Base-by-base conservation (phyloP, 495 filamentous ascomycete species). In the Cercophora newfieldiana region DNA sequence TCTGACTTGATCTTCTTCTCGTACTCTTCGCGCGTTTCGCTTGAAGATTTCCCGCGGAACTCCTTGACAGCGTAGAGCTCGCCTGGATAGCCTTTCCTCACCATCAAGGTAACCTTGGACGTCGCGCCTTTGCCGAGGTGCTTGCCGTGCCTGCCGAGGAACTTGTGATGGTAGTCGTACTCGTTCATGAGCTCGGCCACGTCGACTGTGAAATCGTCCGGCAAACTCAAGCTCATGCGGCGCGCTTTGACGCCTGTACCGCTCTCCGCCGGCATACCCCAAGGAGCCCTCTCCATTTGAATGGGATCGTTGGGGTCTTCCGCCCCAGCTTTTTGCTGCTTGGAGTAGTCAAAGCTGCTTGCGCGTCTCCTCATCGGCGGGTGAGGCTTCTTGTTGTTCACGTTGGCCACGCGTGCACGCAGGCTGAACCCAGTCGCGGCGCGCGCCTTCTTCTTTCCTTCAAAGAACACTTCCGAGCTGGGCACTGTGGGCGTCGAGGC, bases 1-100 rank as follows among this genome's bases (percentile, higher is more conserved):
- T 94, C 91, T 21, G 87, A 89, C 68, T 91, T 91, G 79, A 94
- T 88, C 80, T 92, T 91, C 78, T 88, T 87, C 60, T 86, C 82
- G 75, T 93, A 93, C 26, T 92, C 88, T 22, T 85, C 81, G 48
- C 80, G 72, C 5, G 81, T 84, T 73, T 94, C 90, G 50, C 78
- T 79, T 28, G 81, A 81, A 58, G 82, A 81, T 68, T 86, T 90
- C 50, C 80, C 74, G 3, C 90, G 87, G 69, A 94, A 92, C 69
- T 92, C 88, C 72, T 94, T 94, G 51, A 92, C 89, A 2, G 91
- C 91, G 66, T 87, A 90, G 5, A 90, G 67, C 64, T 89, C 85
- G 50, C 80, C 78, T 37, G 81, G 76, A 29, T 64, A 74, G 24
- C 81, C 81, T 55, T 86, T 84, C 53, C 84, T 83, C 53, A 79